Base-by-base conservation (phyloP, 768 basidiomycete genomes). In the Daedalea quercina region DNA sequence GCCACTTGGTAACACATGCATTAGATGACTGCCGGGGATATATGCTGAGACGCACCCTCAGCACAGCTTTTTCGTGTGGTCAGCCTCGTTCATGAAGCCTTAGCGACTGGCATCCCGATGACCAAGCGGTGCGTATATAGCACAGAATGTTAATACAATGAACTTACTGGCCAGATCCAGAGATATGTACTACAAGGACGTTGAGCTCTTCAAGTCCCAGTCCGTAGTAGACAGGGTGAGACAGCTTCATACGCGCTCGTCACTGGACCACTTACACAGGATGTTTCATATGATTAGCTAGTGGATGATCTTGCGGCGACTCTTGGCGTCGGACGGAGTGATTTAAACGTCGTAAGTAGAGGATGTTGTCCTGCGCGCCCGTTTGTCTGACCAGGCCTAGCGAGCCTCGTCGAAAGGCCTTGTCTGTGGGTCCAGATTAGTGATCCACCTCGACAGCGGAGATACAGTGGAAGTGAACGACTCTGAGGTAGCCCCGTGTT, bases 261-360 rank as follows among this genome's bases (percentile, higher is more conserved):
- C n/a, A n/a, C n/a, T n/a, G n/a, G n/a, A n/a, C n/a, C n/a, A n/a
- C n/a, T 60, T 23, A 15, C 37, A 42, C 52, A 23, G 28, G 9
- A 17, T 41, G 35, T 34, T 40, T 35, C 20, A 8, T 24, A 17
- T 24, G 25, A 6, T 3, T 22, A 49, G 48, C 73, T 96, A 8
- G 81, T 95, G 24, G 94, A 96, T 60, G 90, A 95, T 60, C 69
- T 97, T 13, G 90, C 93, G 1, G 91, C 92, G 0, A 91, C 92
- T 0, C 79, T 94, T 33, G 71, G 76, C 9, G 65, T 93, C 8
- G 74, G 83, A 47, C 76, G 95, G 42, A 78, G 81, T 7, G 87
- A 90, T 60, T 73, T 97, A 50, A 85, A 88, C 61, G 82, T 98
- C 31, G 94, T 92, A 57, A 59, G 76, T 63, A 54, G 13, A 11